Percentiles rank a stretch among this genome's conserved stretches.
Evolutionary conservation across 331 rosid species (phyloP).

Genomic region (Dryas integrifolia): DNA sequence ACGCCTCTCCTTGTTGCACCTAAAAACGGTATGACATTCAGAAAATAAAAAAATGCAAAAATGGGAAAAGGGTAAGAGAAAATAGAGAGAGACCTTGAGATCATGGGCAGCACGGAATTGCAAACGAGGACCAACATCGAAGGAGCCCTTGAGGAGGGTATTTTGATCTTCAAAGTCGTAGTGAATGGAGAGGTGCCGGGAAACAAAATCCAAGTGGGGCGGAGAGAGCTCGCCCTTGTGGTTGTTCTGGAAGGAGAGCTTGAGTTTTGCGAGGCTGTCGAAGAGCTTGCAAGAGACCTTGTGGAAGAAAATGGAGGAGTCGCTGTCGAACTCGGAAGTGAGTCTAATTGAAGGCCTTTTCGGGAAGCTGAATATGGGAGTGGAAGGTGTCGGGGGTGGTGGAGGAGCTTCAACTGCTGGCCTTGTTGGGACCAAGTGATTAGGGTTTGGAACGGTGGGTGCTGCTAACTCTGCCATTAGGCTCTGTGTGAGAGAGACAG

Average conservation of each 20-base stretch:
- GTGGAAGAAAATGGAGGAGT: conserved; percentile 61
- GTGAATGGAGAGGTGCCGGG: conserved; percentile 63
- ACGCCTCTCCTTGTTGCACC: conserved; percentile 76
- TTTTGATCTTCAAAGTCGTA: conserved; percentile 60
- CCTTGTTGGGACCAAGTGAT: not conserved
- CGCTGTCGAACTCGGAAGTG: conserved; percentile 89
- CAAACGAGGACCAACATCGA: conserved; percentile 61
- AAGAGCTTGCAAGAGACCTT: conserved; percentile 83
- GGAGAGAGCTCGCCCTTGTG: conserved; percentile 56
- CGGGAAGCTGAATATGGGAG: conserved; percentile 46
- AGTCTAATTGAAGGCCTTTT: conserved; percentile 61
- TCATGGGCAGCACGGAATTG: conserved; percentile 62
- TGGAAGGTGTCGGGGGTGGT: conserved; percentile 24
- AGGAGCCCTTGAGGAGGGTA: conserved; percentile 58
- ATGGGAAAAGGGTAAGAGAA: not conserved
- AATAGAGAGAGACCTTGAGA: conserved; percentile 51
- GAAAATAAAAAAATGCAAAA: not conserved
- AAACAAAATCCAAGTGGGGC: conserved; percentile 55
- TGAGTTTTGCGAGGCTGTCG: conserved; percentile 71
- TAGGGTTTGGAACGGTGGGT: conserved; percentile 42
- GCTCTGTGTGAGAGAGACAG: not conserved
- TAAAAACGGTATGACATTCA: conserved; percentile 19
- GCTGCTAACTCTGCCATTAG: conserved; percentile 39
- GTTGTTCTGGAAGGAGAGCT: conserved; percentile 59
- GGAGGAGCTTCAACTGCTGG: conserved; percentile 10